phyloP scores from a whole-genome alignment of 1,284 basidiomycete genomes.

The Volvariella surrecta region DNA sequence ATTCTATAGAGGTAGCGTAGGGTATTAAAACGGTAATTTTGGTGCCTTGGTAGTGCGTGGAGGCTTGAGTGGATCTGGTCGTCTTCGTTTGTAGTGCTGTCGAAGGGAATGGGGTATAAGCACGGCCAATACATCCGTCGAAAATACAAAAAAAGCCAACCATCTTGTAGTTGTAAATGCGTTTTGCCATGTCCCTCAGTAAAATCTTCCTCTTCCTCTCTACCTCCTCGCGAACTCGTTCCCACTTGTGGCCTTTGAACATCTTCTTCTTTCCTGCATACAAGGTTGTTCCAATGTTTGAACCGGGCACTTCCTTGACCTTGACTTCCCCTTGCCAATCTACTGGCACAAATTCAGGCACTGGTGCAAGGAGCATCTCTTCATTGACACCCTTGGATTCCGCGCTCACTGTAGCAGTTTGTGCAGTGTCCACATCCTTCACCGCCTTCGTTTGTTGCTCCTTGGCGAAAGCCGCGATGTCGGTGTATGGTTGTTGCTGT shows the following conservation, averaged over 20 bases:
- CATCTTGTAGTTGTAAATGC: slow-evolving; percentile 54
- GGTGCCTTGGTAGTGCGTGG: slow-evolving; percentile 32
- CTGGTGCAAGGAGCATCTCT: neutral
- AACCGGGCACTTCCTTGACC: slow-evolving; percentile 38
- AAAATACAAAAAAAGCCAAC: slow-evolving; percentile 38
- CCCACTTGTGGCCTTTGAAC: slow-evolving; percentile 85
- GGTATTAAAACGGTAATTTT: slow-evolving; percentile 44
- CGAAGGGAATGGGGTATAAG: slow-evolving; percentile 5
- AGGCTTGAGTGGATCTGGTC: slow-evolving; percentile 46
- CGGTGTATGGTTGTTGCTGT: neutral
- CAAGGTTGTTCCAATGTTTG: slow-evolving; percentile 49
- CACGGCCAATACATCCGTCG: slow-evolving; percentile 5
- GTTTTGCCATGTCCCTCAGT: slow-evolving; percentile 58
- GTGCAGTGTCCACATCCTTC: neutral
- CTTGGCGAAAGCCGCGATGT: neutral
- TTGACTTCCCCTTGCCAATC: slow-evolving; percentile 52
- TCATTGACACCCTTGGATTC: neutral
- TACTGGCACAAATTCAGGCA: slow-evolving; percentile 24
- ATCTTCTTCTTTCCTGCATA: slow-evolving; percentile 69
- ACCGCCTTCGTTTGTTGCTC: neutral
- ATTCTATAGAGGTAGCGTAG: no score
- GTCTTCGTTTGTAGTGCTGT: slow-evolving; percentile 44
- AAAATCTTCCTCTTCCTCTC: slow-evolving; percentile 39
- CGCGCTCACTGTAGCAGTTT: neutral
- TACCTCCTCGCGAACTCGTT: slow-evolving; percentile 42